Evolutionary conservation across 2,329 filamentous ascomycete genomes (phyloP), one percentile per base, ranked within the genome.

Genomic region (Penicillium aurantiogriseum): DNA sequence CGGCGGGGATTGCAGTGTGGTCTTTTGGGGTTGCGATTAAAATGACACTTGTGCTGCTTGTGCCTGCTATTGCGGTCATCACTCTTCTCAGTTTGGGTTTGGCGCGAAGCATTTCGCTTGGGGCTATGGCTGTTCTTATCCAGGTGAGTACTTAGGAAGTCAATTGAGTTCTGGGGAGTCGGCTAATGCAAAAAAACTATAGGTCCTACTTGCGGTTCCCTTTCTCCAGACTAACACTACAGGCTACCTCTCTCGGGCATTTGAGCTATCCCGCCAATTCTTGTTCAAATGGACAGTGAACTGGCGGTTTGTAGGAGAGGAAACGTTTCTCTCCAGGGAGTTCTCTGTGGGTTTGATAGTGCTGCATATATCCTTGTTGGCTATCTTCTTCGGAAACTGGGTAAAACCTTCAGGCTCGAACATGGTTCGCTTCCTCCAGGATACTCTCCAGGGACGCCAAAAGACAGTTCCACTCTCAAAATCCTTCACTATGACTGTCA

Each of bases 251-350:
- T 83, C 85, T 46, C 83, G 89, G 62, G 92, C 94, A 0, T 99
- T 99, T 71, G 92, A 99, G 77, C 83, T 99, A 57, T 92, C 90
- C 46, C 84, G 94, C 54, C 86, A 91, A 67, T 99, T 99, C 77
- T 82, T 96, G 67, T 97, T 93, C 81, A 92, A 93, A 76, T 99
- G 94, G 94, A 99, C 94, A 0, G 94, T 99, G 65, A 99, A 99
- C 75, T 99, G 94, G 94, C 87, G 92, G 53, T 97, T 97, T 72
- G 77, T 97, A n/a, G 88, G 89, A 17, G 92, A 97, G 75, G 84
- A 89, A 7, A 75, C 79, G 0, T 99, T 99, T 68, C 82, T 95
- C 46, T 88, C 86, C 64, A 83, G 79, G 58, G 72, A 77, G 2
- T 95, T 96, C 71, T 85, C 91, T 27, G 66, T 88, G 19, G 74